Evolutionary conservation across 1,284 basidiomycete species (phyloP), one percentile per base, ranked within the genome.

Genomic region (Cystobasidium pallidum): DNA sequence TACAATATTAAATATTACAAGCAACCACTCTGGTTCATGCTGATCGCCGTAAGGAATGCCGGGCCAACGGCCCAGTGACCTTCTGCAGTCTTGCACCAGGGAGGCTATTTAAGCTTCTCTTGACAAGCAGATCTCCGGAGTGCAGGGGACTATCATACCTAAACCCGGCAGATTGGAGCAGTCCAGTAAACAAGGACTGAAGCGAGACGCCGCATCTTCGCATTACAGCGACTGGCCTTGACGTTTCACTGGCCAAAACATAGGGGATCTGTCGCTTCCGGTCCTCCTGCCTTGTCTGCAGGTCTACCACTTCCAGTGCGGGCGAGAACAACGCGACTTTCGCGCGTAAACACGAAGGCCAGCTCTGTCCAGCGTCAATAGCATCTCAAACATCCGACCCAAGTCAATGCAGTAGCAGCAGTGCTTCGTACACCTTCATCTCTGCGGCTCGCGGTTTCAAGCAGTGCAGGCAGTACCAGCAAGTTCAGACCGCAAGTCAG

Each of bases 11-110:
- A n/a, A n/a, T n/a, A n/a, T n/a, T n/a, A n/a, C n/a, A n/a, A n/a
- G n/a, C n/a, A n/a, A n/a, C n/a, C n/a, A 51, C n/a, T 10, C 49
- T 17, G 24, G 8, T n/a, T n/a, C n/a, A n/a, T 15, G 49, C 49
- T 51, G 49, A 51, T 51, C 49, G 49, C 15, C n/a, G 49, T 4
- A 15, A 24, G 49, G 49, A n/a, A 51, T 51, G 49, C 49, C n/a
- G 45, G 49, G 49, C 21, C 4, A 51, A 51, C 24, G 2, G 4
- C 26, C 49, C 24, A 26, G 49, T 51, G 49, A 51, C 49, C 49
- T 51, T 47, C 17, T 47, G 45, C 45, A 47, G 10, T 47, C 10
- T 47, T n/a, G n/a, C n/a, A n/a, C n/a, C n/a, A 19, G 3, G 45
- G 45, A 47, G n/a, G 45, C 45, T 47, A 19, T 47, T 47, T 47